Evolutionary conservation across 345 rosid species (phyloP).

Genomic region (Euclidium syriacum): DNA sequence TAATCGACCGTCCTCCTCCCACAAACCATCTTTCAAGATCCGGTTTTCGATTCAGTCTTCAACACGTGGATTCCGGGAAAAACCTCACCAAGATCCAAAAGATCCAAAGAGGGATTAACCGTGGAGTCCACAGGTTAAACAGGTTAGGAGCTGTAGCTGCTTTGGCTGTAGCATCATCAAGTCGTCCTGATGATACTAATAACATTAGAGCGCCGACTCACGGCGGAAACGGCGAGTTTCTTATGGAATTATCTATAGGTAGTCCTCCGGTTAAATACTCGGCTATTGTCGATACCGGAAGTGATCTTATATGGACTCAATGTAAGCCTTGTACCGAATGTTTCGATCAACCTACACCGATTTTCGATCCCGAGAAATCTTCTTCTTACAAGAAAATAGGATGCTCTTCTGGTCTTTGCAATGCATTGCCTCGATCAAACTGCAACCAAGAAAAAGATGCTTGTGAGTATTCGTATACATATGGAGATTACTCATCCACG

Average conservation of each 20-base stretch:
- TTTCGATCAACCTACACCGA: slow-evolving; percentile 62
- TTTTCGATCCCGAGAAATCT: slow-evolving; percentile 71
- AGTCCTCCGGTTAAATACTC: slow-evolving; percentile 51
- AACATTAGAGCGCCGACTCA: slow-evolving; percentile 43
- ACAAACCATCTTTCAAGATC: slow-evolving; percentile 17
- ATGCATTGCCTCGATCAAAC: slow-evolving; percentile 41
- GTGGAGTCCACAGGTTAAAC: slow-evolving; percentile 51
- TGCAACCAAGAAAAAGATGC: slow-evolving; percentile 32
- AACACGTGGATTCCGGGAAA: slow-evolving; percentile 64
- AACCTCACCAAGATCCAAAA: slow-evolving; percentile 74
- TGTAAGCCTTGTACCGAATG: slow-evolving; percentile 82
- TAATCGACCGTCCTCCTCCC: slow-evolving; percentile 19
- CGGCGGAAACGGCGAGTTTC: slow-evolving; percentile 78
- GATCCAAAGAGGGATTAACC: slow-evolving; percentile 57
- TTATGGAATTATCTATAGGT: slow-evolving; percentile 66
- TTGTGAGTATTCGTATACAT: slow-evolving; percentile 68
- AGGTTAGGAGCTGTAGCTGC: slow-evolving; percentile 51
- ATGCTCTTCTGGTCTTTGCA: slow-evolving; percentile 59
- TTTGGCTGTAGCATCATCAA: slow-evolving; percentile 46
- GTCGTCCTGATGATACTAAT: slow-evolving; percentile 11
- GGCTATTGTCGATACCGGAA: slow-evolving; percentile 85
- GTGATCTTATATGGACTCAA: slow-evolving; percentile 95
- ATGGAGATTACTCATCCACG: slow-evolving; percentile 89
- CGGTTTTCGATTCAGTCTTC: slow-evolving; percentile 44
- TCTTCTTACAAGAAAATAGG: slow-evolving; percentile 50